Evolutionary conservation across 768 basidiomycete species (phyloP), one percentile per base, ranked within the genome.

Genomic region (Hericium rajendrae): DNA sequence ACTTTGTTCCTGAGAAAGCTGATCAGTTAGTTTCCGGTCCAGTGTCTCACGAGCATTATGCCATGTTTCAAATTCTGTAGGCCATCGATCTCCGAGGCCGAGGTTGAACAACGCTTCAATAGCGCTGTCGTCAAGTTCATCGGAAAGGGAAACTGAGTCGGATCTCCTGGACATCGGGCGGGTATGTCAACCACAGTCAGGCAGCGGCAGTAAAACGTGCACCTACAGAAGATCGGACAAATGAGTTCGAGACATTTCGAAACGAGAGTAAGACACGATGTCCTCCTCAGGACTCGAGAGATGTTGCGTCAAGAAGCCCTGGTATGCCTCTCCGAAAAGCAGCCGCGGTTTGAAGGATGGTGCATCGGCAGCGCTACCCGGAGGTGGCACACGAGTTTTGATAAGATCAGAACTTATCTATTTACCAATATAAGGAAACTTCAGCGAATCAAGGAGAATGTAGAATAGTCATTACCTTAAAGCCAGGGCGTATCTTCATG

Each of bases 401-500:
- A 26, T 26, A 26, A 26, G 26, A 3, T 12, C 37, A 9, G 51
- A 11, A 10, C n/a, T 37, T 18, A 11, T 10, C 22, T 32, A 6
- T 9, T 16, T n/a, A 32, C 15, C 9, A 3, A n/a, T 22, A n/a
- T 18, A 11, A 12, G 16, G 10, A n/a, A 6, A 15, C 26, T 26
- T 26, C 26, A 26, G 3, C 3, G 5, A 4, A 5, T 26, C 38
- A 26, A 59, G 39, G n/a, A 39, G 32, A 39, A 43, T 40, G 4
- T 28, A 12, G 1, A 1, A 41, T 16, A 1, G 1, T 43, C 41
- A 6, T 68, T 62, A 81, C 82, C 61, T 66, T 69, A 62, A 82
- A 82, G 0, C 81, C 81, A 4, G 70, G 67, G 13, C 71, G 70
- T 6, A 69, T 64, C 1, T 66, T 64, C 2, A 80, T 78, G 4